phyloP scores from a whole-genome alignment of 2,329 filamentous ascomycete genomes.

The Sphaerulina vaccinii region DNA sequence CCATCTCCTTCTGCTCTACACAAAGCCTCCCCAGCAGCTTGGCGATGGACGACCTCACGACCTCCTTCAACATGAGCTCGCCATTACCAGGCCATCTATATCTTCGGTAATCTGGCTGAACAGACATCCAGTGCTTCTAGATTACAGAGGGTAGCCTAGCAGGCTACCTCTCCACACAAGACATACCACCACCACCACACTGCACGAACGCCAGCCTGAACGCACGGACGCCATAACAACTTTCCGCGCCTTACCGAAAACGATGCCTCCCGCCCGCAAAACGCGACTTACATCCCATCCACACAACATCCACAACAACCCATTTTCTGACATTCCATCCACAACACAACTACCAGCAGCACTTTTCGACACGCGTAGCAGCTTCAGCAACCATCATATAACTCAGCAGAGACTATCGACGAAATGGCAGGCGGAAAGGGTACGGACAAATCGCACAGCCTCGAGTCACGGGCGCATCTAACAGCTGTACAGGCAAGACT shows the following conservation, averaged over 20 bases:
- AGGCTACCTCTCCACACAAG: background rate
- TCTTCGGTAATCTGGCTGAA: too few species aligned
- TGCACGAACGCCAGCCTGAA: background rate
- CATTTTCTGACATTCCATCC: conserved; percentile 14
- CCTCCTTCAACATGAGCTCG: too few species aligned
- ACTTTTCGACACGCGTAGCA: conserved; percentile 4
- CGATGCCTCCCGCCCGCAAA: conserved; percentile 15
- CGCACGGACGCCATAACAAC: background rate
- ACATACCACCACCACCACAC: background rate
- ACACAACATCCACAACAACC: conserved; percentile 11
- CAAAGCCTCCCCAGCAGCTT: too few species aligned
- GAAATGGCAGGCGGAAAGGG: conserved; percentile 85
- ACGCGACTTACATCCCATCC: conserved; percentile 3
- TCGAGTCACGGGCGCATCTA: conserved; percentile 29
- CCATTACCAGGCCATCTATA: too few species aligned
- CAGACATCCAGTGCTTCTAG: background rate
- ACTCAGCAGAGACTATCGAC: conserved; percentile 12
- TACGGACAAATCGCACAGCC: conserved; percentile 55
- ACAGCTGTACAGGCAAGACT: conserved; percentile 49
- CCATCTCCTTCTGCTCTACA: too few species aligned
- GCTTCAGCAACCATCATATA: conserved; percentile 7
- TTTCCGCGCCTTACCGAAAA: background rate
- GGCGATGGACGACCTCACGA: too few species aligned
- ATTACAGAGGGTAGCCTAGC: too few species aligned
- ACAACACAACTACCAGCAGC: conserved; percentile 8